These are phyloP conservation scores for Vanrija pseudolonga DNA, from an alignment of 1,284 basidiomycete species.

Conservation along the genomic window DNA sequence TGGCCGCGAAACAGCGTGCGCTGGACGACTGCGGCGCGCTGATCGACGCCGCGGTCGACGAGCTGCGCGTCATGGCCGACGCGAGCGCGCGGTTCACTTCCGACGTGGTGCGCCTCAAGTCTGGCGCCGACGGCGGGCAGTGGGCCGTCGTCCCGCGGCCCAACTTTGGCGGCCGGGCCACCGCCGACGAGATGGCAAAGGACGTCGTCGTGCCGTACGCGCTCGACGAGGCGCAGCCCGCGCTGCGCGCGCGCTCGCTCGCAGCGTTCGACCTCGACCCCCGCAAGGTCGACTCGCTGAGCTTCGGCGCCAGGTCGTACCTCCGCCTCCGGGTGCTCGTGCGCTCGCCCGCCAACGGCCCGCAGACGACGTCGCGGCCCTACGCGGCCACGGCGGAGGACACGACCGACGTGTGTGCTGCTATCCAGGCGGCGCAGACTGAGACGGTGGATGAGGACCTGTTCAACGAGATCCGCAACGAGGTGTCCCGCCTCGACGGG, in stretches of 20 bases:
- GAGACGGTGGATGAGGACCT: slow-evolving; percentile 49
- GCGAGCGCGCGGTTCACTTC: slow-evolving; percentile 35
- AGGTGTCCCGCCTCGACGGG: slow-evolving; percentile 19
- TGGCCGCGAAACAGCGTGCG: slow-evolving; percentile 35
- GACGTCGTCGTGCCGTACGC: slow-evolving; percentile 49
- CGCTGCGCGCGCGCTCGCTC: slow-evolving; percentile 29
- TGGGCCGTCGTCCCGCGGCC: slow-evolving; percentile 45
- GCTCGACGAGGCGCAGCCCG: slow-evolving; percentile 38
- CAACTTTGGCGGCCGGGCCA: slow-evolving; percentile 30
- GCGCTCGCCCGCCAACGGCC: neutral
- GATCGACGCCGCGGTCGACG: slow-evolving; percentile 42
- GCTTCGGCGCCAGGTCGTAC: slow-evolving; percentile 34
- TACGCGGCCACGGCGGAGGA: slow-evolving; percentile 12
- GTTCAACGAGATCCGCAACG: slow-evolving; percentile 34
- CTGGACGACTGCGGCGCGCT: slow-evolving; percentile 37
- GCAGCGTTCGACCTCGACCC: slow-evolving; percentile 46
- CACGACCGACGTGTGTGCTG: slow-evolving; percentile 14
- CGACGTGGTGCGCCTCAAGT: slow-evolving; percentile 26
- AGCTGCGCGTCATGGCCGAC: slow-evolving; percentile 33
- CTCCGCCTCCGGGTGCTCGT: slow-evolving; percentile 28
- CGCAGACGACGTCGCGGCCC: neutral
- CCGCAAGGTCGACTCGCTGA: slow-evolving; percentile 27
- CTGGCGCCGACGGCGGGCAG: slow-evolving; percentile 26
- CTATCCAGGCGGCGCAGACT: slow-evolving; percentile 37
- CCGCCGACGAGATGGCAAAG: slow-evolving; percentile 29